Base-by-base conservation (phyloP, 805 yeast genomes). In the Saturnispora diversa region DNA sequence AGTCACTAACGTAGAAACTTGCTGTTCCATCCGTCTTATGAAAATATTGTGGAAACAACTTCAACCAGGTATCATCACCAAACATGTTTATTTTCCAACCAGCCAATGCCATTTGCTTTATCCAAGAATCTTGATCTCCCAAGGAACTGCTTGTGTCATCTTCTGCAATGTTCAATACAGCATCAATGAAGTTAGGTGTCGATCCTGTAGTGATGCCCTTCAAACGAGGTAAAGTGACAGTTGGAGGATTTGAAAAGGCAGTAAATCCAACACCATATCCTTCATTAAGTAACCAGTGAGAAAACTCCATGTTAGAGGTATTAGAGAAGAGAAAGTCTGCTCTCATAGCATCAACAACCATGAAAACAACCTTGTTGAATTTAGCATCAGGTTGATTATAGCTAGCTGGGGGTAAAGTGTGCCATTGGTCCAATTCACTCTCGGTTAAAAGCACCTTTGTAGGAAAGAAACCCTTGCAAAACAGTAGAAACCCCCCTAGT, bases 61-160 rank as follows among this genome's bases (percentile, higher is more conserved):
- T 88, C 46, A 88, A 60, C 99, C 99, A 92, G 1, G 99, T 92
- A 56, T 92, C 98, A 60, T 92, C 99, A 24, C 99, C 99, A 64
- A 73, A 90, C 73, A 92, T 84, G 54, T 87, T 82, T 22, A 92
- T 64, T 16, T 54, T 66, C 55, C 69, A 69, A 22, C 57, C 58
- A 4, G 55, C 55, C 32, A 35, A 13, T 10, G 51, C 40, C 60
- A 87, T 68, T 54, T 92, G 97, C 26, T 68, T 67, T 8, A 88
- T 57, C 96, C 97, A 87, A 22, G 92, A 82, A 56, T 92, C 98
- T 47, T 82, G 94, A 37, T 70, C 74, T 0, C 74, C 70, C 35
- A 88, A 57, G 2, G 78, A 74, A 0, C 87, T 72, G 1, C 75
- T 64, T 27, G 78, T 78, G 46, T 86, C 94, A 33, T 81, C 92